Base-by-base conservation (phyloP, 495 filamentous ascomycete species). In the Aspergillus indologenus region DNA sequence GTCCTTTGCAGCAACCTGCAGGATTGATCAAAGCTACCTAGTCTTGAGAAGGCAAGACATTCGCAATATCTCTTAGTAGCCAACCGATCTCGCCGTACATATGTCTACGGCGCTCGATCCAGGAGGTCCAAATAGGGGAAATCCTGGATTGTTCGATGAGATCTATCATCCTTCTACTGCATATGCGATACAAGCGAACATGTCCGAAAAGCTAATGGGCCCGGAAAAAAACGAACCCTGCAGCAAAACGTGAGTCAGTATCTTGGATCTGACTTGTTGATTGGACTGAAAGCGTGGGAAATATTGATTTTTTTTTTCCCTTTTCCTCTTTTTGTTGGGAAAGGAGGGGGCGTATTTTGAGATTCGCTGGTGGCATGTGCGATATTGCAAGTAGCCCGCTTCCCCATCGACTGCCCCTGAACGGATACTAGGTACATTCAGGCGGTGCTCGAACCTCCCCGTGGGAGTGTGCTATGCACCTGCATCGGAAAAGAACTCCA, bases 201-300 rank as follows among this genome's bases (percentile, higher is more conserved):
- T 19, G 14, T 18, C 14, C 21, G 21, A 40, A 11, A 40, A 40
- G 34, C 34, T 40, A 19, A 51, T 29, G 22, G 15, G 14, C 14
- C 23, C 17, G 22, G 12, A 18, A n/a, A 7, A 51, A 18, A 31
- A n/a, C n/a, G 48, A 51, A 50, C 22, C 46, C 40, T 61, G 53
- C 53, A 56, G 53, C 46, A 44, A 31, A 61, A 61, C 59, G 47
- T 61, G 59, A 61, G 53, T 61, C 59, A 61, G 47, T 34, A 53
- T 53, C 53, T 40, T 61, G 59, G 31, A 47, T 12, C 1, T n/a
- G 12, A 29, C 18, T 0, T 23, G 42, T 14, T 61, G 59, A 42
- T 61, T 61, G 59, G 59, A 45, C 23, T 19, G 48, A 18, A 29
- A 2, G 7, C 40, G 22, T 0, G 15, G 46, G 18, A 34, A 31